Evolutionary conservation across 352 stramenopile species (phyloP).

Genomic region (Globisporangium nagaii): DNA sequence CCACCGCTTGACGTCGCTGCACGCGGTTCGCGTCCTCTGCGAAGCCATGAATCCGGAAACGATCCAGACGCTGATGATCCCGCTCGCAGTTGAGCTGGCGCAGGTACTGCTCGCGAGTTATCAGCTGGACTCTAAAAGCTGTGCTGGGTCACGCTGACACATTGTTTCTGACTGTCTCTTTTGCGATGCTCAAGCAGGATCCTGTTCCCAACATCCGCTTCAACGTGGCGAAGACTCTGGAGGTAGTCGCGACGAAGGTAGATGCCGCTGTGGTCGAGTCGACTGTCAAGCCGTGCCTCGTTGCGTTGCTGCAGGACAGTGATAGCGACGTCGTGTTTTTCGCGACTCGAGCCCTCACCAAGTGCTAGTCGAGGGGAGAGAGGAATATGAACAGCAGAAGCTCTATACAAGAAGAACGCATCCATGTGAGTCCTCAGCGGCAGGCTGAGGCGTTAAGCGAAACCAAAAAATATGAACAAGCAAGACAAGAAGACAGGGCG

Average conservation of each 20-base stretch:
- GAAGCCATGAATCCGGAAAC: conserved; percentile 69
- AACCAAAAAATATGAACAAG: conserved; percentile 1
- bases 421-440: conserved; percentile 2
- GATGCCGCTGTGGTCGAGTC: conserved; percentile 47
- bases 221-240: conserved; percentile 96
- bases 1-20: conserved; percentile 90
- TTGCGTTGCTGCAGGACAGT: conserved; percentile 82
- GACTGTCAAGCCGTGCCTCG: conserved; percentile 84
- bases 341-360: conserved; percentile 68
- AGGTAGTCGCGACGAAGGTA: conserved; percentile 79
- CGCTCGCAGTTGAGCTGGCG: conserved; percentile 90
- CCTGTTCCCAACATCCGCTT: conserved; percentile 98
- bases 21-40: conserved; percentile 82
- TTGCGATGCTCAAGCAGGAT: conserved; percentile 40
- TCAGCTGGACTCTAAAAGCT: too few species aligned
- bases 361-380: conserved; percentile 31
- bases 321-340: conserved; percentile 95
- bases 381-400: neutral
- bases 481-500: conserved; percentile 1
- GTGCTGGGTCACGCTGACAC: conserved; percentile 17
- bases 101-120: too few species aligned
- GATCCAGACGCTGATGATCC: conserved; percentile 87
- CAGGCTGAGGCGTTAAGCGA: neutral
- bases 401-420: conserved; percentile 11
- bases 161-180: neutral